A percentile compares a stretch with the other conserved stretches of the same genome.
These are phyloP conservation scores for Tetradesmus lagerheimii DNA, from an alignment of 139 green algal species.

Conservation along the genomic window DNA sequence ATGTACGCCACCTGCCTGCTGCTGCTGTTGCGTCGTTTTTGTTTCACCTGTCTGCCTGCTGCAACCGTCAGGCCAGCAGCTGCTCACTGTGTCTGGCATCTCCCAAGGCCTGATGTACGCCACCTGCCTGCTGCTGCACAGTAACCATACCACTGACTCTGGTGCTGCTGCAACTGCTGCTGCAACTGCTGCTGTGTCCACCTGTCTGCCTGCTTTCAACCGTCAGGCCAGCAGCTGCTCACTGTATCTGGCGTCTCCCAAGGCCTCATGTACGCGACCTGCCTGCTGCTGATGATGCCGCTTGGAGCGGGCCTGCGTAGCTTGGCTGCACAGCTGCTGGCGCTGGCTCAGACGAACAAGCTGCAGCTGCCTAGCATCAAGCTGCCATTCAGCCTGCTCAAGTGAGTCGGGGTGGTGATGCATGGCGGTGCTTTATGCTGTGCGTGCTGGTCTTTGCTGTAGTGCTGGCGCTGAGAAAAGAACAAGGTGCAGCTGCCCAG, in stretches of 20 bases:
- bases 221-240: background rate
- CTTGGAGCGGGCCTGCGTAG: constrained; percentile 2
- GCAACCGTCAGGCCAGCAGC: too few species aligned
- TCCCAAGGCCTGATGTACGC: too few species aligned
- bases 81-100: too few species aligned
- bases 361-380: background rate
- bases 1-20: background rate
- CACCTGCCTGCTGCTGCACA: too few species aligned
- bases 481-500: background rate
- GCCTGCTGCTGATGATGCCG: constrained; percentile 44
- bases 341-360: background rate
- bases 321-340: background rate
- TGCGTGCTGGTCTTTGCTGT: background rate
- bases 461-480: background rate
- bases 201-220: background rate
- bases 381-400: background rate
- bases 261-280: constrained; percentile 20
- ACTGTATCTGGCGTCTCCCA: background rate
- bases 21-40: constrained; percentile 3
- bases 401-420: background rate
- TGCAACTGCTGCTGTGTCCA: background rate
- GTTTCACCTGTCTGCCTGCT: too few species aligned
- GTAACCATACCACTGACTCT: too few species aligned
- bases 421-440: too few species aligned
- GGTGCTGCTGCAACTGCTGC: background rate